A percentile compares a stretch with the other conserved stretches of the same genome.
Conservation (phyloP, 371 early-diverging fungal species). For the Umbelopsis sp. region DNA sequence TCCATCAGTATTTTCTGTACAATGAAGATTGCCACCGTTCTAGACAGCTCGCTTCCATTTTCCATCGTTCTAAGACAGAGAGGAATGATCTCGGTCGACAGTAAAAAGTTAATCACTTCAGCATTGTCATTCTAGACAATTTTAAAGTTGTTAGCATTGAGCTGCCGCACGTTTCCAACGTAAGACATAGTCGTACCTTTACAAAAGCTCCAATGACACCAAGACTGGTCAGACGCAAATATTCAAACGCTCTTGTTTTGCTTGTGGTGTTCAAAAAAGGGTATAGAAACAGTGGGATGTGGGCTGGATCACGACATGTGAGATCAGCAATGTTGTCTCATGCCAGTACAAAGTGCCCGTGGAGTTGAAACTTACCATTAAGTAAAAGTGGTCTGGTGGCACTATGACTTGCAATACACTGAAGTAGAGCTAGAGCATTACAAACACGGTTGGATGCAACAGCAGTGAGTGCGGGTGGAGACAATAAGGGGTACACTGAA, state of each 20-base stretch:
- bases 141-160: not conserved
- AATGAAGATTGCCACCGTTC: conserved; percentile 97
- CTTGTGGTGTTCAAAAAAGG: conserved; percentile 96
- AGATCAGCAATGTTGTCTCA: not conserved
- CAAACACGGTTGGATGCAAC: conserved; percentile 93
- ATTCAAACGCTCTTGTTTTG: conserved; percentile 93
- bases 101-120: conserved; percentile 92
- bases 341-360: not conserved
- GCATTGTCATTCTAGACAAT: conserved; percentile 83
- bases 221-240: conserved; percentile 90
- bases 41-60: conserved; percentile 94
- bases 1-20: conserved; percentile 96
- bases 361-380: conserved; percentile 53
- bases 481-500: conserved; percentile 88
- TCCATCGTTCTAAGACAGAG: conserved; percentile 98
- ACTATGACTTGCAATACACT: conserved; percentile 94
- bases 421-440: conserved; percentile 94
- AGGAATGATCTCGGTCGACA: conserved; percentile 98
- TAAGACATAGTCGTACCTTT: conserved; percentile 62
- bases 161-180: not conserved
- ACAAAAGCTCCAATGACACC: conserved; percentile 98
- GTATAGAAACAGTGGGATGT: conserved; percentile 96
- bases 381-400: conserved; percentile 90
- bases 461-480: conserved; percentile 85
- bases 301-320: conserved; percentile 57